Base-by-base conservation (phyloP, 78 protist genomes). In the Dictyostelium brefeldianum region DNA sequence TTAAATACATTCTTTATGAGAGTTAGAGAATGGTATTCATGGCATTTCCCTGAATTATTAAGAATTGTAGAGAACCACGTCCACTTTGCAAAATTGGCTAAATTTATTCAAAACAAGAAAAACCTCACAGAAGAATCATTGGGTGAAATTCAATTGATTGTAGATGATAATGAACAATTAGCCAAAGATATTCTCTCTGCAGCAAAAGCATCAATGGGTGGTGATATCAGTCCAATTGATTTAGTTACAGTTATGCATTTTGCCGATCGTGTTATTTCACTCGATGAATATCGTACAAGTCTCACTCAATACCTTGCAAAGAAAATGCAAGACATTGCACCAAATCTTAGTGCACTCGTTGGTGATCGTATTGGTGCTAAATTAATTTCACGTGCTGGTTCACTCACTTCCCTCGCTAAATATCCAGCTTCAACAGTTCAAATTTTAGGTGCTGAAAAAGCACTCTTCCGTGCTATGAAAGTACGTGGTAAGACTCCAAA, bases 361-460 rank as follows among this genome's bases (percentile, higher is more conserved):
- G 99, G 99, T 79, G 99, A 98, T 73, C 69, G 96, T 57, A 98
- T 99, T 41, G 97, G 91, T 67, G 87, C 96, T 27, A 69, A 98
- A 22, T 95, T 98, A 84, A 97, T 98, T 78, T 69, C 98, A 5
- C 98, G 97, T 89, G 99, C 99, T 5, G 99, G 99, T 93, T 93
- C 98, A 53, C 96, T 99, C 47, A 95, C 98, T 79, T 97, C 93
- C 81, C 97, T 99, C 29, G 98, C 99, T 82, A 99, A 99, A 97
- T 95, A 90, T 95, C 99, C 99, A n/a, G 99, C 99, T 17, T 98
- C 99, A 17, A 99, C 99, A 17, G 98, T 99, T 47, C 99, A 99
- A 96, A 99, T 99, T 82, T 96, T 99, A 1, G 99, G 99, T 29
- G 99, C 99, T 47, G 99, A 99, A 85, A 99, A 99, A 96, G 99